Percentiles rank a stretch among this genome's conserved stretches.
phyloP scores from a whole-genome alignment of 352 stramenopile genomes.

The Globisporangium recalcitrans region DNA sequence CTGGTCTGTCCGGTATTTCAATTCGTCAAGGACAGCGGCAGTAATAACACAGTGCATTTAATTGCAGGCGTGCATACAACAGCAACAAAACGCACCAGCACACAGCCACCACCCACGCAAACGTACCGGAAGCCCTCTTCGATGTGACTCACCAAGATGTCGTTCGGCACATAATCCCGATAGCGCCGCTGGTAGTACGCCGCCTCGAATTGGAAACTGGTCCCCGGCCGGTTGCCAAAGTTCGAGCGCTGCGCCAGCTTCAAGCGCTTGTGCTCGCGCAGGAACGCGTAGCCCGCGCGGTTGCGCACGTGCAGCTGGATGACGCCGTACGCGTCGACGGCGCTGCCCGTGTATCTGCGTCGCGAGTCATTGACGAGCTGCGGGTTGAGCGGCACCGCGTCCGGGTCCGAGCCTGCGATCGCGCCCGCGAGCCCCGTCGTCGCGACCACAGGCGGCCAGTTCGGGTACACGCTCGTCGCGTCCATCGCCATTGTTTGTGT shows the following conservation, averaged over 20 bases:
- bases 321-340: constrained; percentile 44
- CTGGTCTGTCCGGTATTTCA: constrained; percentile 11
- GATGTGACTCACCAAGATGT: constrained; percentile 33
- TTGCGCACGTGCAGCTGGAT: constrained; percentile 57
- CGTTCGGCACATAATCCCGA: constrained; percentile 43
- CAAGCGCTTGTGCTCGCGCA: constrained; percentile 39
- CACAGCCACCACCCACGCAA: background rate
- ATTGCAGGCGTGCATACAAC: too few relatives aligned
- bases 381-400: constrained; percentile 44
- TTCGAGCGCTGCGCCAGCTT: constrained; percentile 20
- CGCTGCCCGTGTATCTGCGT: constrained; percentile 26
- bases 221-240: background rate
- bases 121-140: constrained; percentile 32
- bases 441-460: constrained; percentile 44
- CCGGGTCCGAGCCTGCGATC: constrained; percentile 36
- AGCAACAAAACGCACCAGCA: background rate
- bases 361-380: constrained; percentile 46
- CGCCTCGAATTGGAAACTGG: constrained; percentile 9
- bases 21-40: background rate
- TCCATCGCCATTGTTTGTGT: constrained; percentile 46
- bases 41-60: background rate
- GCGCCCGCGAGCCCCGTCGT: constrained; percentile 44
- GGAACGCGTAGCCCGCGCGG: constrained; percentile 37
- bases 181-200: constrained; percentile 35
- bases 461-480: constrained; percentile 46